Base-by-base conservation (phyloP, 2,329 filamentous ascomycete species). In the Epichloe elymi region DNA sequence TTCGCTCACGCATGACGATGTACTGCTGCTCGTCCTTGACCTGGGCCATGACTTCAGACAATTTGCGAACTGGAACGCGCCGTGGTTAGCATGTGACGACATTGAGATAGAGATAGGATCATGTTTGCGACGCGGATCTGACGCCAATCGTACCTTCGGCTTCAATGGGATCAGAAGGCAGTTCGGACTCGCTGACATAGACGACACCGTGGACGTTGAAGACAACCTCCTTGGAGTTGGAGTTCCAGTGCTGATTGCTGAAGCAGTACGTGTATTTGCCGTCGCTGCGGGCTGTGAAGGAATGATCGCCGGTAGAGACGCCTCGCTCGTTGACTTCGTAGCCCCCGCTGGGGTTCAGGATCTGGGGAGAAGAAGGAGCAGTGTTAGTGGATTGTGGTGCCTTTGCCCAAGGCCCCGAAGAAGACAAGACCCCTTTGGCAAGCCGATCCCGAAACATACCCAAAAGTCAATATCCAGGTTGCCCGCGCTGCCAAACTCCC, bases 151-250 rank as follows among this genome's bases (percentile, higher is more conserved):
- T 76, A 91, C 88, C 84, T 81, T 97, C 93, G 56, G 79, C 78
- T 68, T 98, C 93, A 58, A 98, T 75, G 19, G 93, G 93, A 64
- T 97, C 91, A 60, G 85, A 79, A 30, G 86, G 80, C 54, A 85
- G 78, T 61, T 97, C 91, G 54, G 79, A 75, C 69, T 97, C 93
- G 51, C 87, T 86, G 48, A 98, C 89, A 70, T 97, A 98, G 65
- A 98, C 91, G 58, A 98, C 88, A 60, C 93, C 93, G 71, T 98
- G 93, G 49, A 98, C 93, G 69, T 98, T 98, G 81, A 98, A 98
- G 51, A 88, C 95, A 50, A 98, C 91, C 70, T 98, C 93, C 73
- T 98, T 98, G 66, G 82, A 94, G 69, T 88, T 88, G 53, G 90
- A 89, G 53, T 88, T 87, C 89, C 91, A 98, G 69, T 93, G 85